A percentile compares a stretch with the other conserved stretches of the same genome.
These are phyloP conservation scores for Plasmodium vivax DNA, from an alignment of 169 alveolate genomes.

Conservation along the genomic window DNA sequence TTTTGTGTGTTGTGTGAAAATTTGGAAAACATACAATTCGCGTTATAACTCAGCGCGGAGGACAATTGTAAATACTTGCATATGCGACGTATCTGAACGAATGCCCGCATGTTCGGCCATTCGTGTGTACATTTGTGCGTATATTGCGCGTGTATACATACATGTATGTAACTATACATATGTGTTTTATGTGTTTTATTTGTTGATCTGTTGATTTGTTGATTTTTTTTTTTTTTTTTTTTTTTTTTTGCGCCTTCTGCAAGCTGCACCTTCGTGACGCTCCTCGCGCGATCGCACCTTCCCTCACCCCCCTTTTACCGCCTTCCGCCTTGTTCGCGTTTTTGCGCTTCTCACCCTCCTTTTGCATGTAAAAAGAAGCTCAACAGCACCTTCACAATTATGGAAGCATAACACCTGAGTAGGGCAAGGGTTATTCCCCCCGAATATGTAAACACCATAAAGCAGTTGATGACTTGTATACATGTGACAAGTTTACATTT, in stretches of 20 bases:
- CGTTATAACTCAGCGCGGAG: not conserved
- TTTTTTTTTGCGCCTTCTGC: not conserved
- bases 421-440: slow-evolving; percentile 3
- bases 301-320: not conserved
- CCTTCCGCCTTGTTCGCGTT: not conserved
- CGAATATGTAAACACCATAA: not conserved
- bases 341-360: not conserved
- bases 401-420: not conserved
- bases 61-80: not conserved
- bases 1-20: not conserved
- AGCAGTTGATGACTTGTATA: not conserved
- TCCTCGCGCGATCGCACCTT: not conserved
- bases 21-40: not conserved
- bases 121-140: not conserved
- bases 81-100: not conserved
- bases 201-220: not conserved
- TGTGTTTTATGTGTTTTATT: not conserved
- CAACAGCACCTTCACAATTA: not conserved
- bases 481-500: not conserved
- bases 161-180: not conserved
- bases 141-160: not conserved
- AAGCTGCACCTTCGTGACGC: too few relatives aligned
- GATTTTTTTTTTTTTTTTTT: not conserved
- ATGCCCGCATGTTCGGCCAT: not conserved
- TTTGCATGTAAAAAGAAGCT: not conserved